phyloP scores from a whole-genome alignment of 108 stramenopile genomes.

The Craspedostauros australis region DNA sequence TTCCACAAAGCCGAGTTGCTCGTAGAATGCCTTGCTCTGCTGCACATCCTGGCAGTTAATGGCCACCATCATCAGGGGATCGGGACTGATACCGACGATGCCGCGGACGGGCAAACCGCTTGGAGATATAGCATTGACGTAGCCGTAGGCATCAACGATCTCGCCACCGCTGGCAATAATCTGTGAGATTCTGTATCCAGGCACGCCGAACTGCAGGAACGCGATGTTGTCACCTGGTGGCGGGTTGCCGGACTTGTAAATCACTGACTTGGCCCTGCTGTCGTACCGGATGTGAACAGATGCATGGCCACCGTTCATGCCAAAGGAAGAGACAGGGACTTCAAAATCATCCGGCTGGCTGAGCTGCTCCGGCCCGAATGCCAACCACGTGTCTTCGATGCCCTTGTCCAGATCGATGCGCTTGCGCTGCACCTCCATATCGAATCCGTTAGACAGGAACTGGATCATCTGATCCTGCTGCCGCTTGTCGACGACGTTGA shows the following conservation, averaged over 20 bases:
- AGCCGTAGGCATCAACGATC: conserved; percentile 77
- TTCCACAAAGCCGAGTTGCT: conserved; percentile 62
- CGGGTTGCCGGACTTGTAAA: conserved; percentile 49
- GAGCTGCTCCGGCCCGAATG: conserved; percentile 76
- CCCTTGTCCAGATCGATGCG: conserved; percentile 23
- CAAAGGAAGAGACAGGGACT: conserved; percentile 70
- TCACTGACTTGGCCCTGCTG: conserved; percentile 22
- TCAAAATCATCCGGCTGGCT: conserved; percentile 54
- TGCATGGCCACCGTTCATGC: conserved; percentile 75
- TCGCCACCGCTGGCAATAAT: conserved; percentile 76
- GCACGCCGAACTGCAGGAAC: conserved; percentile 74
- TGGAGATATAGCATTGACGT: conserved; percentile 77
- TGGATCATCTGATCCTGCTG: conserved; percentile 62
- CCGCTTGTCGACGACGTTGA: conserved; percentile 54
- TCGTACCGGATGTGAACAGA: conserved; percentile 74
- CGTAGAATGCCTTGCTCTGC: conserved; percentile 63
- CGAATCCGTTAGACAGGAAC: conserved; percentile 60
- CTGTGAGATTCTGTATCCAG: conserved; percentile 71
- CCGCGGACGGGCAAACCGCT: conserved; percentile 70
- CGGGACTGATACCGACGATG: conserved; percentile 72
- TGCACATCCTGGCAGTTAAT: conserved; percentile 63
- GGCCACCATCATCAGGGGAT: conserved; percentile 85
- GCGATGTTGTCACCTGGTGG: conserved; percentile 77
- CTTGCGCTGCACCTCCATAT: conserved; percentile 30
- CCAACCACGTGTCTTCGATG: conserved; percentile 52